A percentile compares a stretch with the other conserved stretches of the same genome.
Conservation (phyloP, 371 early-diverging fungal genomes). For the Actinomortierella ambigua region DNA sequence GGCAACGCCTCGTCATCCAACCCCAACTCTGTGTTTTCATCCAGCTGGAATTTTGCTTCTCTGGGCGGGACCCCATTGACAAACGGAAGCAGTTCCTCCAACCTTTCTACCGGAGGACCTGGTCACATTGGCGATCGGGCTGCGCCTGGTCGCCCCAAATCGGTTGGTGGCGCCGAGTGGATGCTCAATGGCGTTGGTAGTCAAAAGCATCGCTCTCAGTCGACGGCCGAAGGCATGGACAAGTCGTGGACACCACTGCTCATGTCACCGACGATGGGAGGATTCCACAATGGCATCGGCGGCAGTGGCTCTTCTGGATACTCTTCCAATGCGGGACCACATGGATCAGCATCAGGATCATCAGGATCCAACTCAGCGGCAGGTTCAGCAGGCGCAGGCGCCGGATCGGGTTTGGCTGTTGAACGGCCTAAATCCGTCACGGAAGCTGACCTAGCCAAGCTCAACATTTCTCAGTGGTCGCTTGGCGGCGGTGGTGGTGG, state of each 20-base stretch:
- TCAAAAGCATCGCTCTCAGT: constrained; percentile 9
- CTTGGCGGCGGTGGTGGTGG: constrained; percentile 5
- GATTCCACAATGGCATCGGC: constrained; percentile 41
- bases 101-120: constrained; percentile 23
- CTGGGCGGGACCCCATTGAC: constrained; percentile 32
- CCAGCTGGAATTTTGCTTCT: constrained; percentile 42
- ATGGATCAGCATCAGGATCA: background rate
- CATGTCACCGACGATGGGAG: constrained; percentile 56
- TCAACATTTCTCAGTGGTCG: constrained; percentile 30
- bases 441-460: constrained; percentile 49
- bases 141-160: constrained; percentile 63
- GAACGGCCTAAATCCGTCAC: constrained; percentile 59
- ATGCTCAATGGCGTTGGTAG: constrained; percentile 36
- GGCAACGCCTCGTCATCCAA: constrained; percentile 52
- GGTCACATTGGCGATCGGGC: constrained; percentile 47
- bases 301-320: constrained; percentile 27
- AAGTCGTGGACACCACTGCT: constrained; percentile 43
- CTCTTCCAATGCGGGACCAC: background rate
- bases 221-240: constrained; percentile 24
- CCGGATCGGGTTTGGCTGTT: constrained; percentile 48
- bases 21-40: constrained; percentile 37
- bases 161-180: constrained; percentile 73
- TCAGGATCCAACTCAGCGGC: background rate
- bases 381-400: constrained; percentile 2
- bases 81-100: constrained; percentile 3